Base-by-base conservation (phyloP, 2,329 filamentous ascomycete genomes). In the Colletotrichum musae region DNA sequence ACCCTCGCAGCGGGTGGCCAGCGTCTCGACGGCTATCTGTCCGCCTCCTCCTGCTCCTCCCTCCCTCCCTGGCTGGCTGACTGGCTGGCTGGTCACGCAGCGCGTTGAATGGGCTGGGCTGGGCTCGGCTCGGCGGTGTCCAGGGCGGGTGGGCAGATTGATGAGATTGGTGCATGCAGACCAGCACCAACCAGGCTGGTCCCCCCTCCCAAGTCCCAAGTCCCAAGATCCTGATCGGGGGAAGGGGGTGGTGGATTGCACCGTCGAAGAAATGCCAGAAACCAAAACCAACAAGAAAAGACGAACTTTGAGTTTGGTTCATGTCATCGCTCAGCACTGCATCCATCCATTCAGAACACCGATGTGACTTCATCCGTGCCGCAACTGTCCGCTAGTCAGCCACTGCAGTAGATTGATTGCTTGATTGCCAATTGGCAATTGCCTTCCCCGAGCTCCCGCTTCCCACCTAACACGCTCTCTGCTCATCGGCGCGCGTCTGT, bases 251-350 rank as follows among this genome's bases (percentile, higher is more conserved):
- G 66, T 69, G 66, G 66, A 69, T 69, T 56, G 56, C 66, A 57
- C 43, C 56, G 62, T 66, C 56, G 66, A 69, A 69, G 54, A 68
- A 64, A 68, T 68, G 65, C 65, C 65, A 68, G 65, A 67, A 67
- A 48, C 53, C 65, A 66, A 69, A 66, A 57, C 61, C 66, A 66
- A 69, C 62, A 57, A 69, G 66, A 69, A 69, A 69, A 60, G 66
- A 69, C 66, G 66, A 69, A 69, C 66, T 69, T 69, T 69, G 66
- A 69, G 66, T 69, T 69, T 66, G 62, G 66, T 69, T 69, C 66
- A 51, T 69, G 66, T 66, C 66, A 66, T 66, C 66, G 66, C 66
- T 59, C 66, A 66, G 56, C 56, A 51, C 61, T 60, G 50, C 56
- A 69, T 28, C 54, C 62, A 58, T 58, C 61, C 66, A 65, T 58